Conservation (phyloP, 2,329 filamentous ascomycete genomes). For the Macrophomina pseudophaseolina region DNA sequence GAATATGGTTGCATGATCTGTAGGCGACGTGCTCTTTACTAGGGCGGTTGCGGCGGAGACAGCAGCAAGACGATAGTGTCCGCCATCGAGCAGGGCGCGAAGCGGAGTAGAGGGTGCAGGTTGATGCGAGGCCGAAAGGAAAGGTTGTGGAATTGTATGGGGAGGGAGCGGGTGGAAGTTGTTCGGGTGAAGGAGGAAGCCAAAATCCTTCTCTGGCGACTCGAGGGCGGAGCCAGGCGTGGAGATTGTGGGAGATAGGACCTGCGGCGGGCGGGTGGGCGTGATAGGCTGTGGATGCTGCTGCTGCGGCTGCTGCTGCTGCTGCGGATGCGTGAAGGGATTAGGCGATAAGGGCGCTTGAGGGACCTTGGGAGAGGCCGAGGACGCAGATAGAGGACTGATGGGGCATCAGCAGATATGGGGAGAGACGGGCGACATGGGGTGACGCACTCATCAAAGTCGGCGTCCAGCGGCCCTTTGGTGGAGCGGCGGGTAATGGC, state of each 20-base stretch:
- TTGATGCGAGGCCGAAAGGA: slow-evolving; percentile 70
- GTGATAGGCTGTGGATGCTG: slow-evolving; percentile 28
- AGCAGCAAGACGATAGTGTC: slow-evolving; percentile 82
- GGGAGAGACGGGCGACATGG: slow-evolving; percentile 33
- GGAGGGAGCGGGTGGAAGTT: slow-evolving; percentile 81
- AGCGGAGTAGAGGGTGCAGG: slow-evolving; percentile 66
- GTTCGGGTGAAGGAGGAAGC: slow-evolving; percentile 77
- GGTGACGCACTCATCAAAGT: slow-evolving; percentile 70
- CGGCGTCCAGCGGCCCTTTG: slow-evolving; percentile 71
- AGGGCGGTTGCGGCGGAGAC: slow-evolving; percentile 68
- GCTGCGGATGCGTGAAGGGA: slow-evolving; percentile 24
- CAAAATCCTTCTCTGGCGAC: slow-evolving; percentile 71
- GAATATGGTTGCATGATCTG: slow-evolving; percentile 72
- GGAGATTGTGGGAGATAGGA: slow-evolving; percentile 29
- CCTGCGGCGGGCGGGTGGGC: slow-evolving; percentile 30
- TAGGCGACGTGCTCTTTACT: slow-evolving; percentile 54
- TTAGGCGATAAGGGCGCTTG: slow-evolving; percentile 6
- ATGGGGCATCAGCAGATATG: slow-evolving; percentile 31
- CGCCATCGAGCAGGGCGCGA: slow-evolving; percentile 68
- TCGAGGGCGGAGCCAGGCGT: slow-evolving; percentile 37
- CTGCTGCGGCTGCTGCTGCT: slow-evolving; percentile 20
- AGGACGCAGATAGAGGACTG: slow-evolving; percentile 42
- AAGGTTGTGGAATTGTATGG: slow-evolving; percentile 65
- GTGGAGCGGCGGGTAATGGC: slow-evolving; percentile 72
- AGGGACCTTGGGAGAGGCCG: background rate